Percentiles rank a stretch among this genome's conserved stretches.
Conservation (phyloP, 345 rosid genomes). For the Pistacia vera region DNA sequence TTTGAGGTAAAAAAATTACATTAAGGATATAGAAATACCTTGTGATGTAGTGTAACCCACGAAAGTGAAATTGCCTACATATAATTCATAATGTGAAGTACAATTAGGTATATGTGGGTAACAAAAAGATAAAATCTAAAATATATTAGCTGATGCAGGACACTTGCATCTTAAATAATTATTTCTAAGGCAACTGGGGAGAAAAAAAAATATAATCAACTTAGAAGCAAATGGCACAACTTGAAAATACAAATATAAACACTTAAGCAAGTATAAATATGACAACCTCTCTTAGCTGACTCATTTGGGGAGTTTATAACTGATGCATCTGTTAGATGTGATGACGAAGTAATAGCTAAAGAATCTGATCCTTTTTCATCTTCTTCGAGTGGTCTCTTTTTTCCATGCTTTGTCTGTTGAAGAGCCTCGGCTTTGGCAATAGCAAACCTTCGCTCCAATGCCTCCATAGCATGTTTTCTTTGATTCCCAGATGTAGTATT, state of each 20-base stretch:
- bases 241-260: not conserved
- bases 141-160: not conserved
- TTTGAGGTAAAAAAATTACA: not conserved
- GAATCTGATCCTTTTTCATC: slow-evolving; percentile 17
- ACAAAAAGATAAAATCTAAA: not conserved
- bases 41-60: slow-evolving; percentile 21
- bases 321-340: slow-evolving; percentile 21
- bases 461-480: slow-evolving; percentile 53
- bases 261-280: not conserved
- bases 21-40: slow-evolving; percentile 15
- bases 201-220: not conserved
- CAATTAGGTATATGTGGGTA: slow-evolving; percentile 4
- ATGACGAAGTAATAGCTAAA: slow-evolving; percentile 23
- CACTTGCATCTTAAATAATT: not conserved
- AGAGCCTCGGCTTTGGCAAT: slow-evolving; percentile 59
- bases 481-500: slow-evolving; percentile 32
- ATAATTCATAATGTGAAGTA: slow-evolving; percentile 2
- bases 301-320: slow-evolving; percentile 19
- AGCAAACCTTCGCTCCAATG: slow-evolving; percentile 59
- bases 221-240: not conserved
- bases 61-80: slow-evolving; percentile 27
- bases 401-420: slow-evolving; percentile 39
- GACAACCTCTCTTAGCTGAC: slow-evolving; percentile 38
- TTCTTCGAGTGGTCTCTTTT: slow-evolving; percentile 23
- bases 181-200: not conserved